phyloP scores from a whole-genome alignment of 2,329 filamentous ascomycete species.

The Cordyceps fumosorosea region DNA sequence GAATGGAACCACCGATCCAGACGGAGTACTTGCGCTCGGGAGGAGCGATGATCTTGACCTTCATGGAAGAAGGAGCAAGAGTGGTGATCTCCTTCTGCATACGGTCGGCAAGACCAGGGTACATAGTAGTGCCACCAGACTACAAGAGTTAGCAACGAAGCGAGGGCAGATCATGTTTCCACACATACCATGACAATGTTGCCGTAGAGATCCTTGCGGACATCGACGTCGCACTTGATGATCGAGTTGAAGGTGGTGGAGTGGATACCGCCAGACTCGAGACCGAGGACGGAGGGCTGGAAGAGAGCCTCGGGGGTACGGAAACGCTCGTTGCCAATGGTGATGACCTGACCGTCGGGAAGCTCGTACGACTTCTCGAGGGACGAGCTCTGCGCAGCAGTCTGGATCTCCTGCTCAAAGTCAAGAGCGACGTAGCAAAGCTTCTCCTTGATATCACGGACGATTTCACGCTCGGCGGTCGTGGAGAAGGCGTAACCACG shows the following conservation, averaged over 20 bases:
- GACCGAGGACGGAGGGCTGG: conserved; percentile 96
- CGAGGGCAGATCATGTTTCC: not conserved
- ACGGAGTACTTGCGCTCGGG: conserved; percentile 99
- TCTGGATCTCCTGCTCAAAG: conserved; percentile 99
- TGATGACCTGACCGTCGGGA: conserved; percentile 99
- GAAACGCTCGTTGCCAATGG: conserved; percentile 99
- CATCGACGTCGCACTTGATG: conserved; percentile 99
- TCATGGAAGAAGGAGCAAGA: conserved; percentile 98
- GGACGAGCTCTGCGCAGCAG: conserved; percentile 95
- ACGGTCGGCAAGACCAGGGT: conserved; percentile 99
- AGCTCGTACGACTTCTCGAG: conserved; percentile 99
- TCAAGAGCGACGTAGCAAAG: conserved; percentile 99
- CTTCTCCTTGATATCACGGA: conserved; percentile 99
- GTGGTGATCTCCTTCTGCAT: conserved; percentile 99
- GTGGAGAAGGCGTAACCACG: conserved; percentile 99
- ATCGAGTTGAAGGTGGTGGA: conserved; percentile 99
- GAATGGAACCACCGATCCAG: conserved; percentile 99
- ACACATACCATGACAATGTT: conserved; percentile 98
- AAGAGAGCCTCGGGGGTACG: conserved; percentile 98
- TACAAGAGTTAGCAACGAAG: conserved; percentile 32
- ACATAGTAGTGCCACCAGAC: conserved; percentile 99
- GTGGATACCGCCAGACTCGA: conserved; percentile 98
- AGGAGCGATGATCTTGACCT: conserved; percentile 99
- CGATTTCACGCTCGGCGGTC: conserved; percentile 99
- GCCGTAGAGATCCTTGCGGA: conserved; percentile 99